phyloP scores from a whole-genome alignment of 306 rosid species.

The Fagus sylvatica region DNA sequence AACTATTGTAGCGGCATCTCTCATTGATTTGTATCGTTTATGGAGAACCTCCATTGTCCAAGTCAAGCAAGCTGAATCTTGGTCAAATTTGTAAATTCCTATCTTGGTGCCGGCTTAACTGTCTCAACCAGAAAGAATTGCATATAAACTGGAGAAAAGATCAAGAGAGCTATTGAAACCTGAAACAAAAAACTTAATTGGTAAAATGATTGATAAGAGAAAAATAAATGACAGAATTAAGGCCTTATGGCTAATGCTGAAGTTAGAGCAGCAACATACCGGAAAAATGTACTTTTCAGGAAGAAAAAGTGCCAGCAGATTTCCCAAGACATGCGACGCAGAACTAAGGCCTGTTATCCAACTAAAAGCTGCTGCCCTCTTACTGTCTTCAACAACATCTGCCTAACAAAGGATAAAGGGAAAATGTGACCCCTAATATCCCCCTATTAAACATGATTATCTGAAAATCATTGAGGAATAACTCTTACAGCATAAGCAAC shows the following conservation, averaged over 20 bases:
- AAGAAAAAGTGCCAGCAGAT: slow-evolving; percentile 61
- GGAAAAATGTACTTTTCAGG: slow-evolving; percentile 51
- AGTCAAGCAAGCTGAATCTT: slow-evolving; percentile 37
- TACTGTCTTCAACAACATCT: slow-evolving; percentile 51
- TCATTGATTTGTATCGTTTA: slow-evolving; percentile 63
- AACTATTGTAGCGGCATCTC: slow-evolving; percentile 56
- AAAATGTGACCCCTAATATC: slow-evolving; percentile 14
- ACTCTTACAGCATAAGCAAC: slow-evolving; percentile 61
- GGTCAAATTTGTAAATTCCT: no score
- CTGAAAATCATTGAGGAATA: slow-evolving; percentile 7
- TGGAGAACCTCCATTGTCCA: slow-evolving; percentile 38
- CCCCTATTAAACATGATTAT: slow-evolving; percentile 2
- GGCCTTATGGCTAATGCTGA: background rate
- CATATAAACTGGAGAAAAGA: slow-evolving; percentile 59
- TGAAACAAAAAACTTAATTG: slow-evolving; percentile 35
- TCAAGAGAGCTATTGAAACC: slow-evolving; percentile 64
- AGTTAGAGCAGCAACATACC: slow-evolving; percentile 27
- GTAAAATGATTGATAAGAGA: background rate
- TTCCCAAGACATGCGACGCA: slow-evolving; percentile 59
- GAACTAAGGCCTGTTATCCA: slow-evolving; percentile 71
- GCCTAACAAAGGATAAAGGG: slow-evolving; percentile 48
- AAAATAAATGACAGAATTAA: background rate
- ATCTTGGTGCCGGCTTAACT: slow-evolving; percentile 25
- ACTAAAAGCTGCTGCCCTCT: slow-evolving; percentile 61
- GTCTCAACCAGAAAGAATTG: slow-evolving; percentile 67